Conservation (phyloP, 2,329 filamentous ascomycete species). For the Akanthomyces lecanii region DNA sequence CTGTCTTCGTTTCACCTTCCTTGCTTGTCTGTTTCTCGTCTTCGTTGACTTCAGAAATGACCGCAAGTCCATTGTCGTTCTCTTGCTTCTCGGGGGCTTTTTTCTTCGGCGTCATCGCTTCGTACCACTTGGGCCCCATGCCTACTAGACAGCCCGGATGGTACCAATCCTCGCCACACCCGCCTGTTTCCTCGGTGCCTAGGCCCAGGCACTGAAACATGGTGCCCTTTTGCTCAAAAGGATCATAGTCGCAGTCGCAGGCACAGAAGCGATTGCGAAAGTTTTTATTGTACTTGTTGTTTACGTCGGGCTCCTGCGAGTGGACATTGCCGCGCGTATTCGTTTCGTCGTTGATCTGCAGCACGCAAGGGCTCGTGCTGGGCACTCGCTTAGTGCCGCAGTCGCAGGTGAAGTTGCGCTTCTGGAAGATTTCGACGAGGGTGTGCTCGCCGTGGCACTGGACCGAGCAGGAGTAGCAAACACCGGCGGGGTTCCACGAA, state of each 20-base stretch:
- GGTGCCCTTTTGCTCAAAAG: slow-evolving; percentile 84
- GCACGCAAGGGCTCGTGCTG: slow-evolving; percentile 64
- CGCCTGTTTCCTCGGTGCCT: slow-evolving; percentile 72
- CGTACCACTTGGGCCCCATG: slow-evolving; percentile 68
- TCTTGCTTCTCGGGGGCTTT: slow-evolving; percentile 10
- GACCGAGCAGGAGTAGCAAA: slow-evolving; percentile 96
- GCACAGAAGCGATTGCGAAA: slow-evolving; percentile 90
- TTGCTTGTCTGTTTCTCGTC: slow-evolving; percentile 16
- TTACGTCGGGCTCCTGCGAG: slow-evolving; percentile 65
- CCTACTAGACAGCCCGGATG: slow-evolving; percentile 90
- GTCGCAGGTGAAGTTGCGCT: slow-evolving; percentile 93
- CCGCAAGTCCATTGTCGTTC: slow-evolving; percentile 33
- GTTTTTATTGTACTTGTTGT: slow-evolving; percentile 94
- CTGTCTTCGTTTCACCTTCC: slow-evolving; percentile 22
- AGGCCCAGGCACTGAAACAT: slow-evolving; percentile 97
- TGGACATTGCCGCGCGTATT: slow-evolving; percentile 73
- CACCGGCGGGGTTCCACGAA: slow-evolving; percentile 58
- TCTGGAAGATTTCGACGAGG: slow-evolving; percentile 92
- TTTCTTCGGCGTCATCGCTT: slow-evolving; percentile 41
- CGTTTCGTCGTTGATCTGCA: slow-evolving; percentile 69
- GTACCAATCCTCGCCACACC: slow-evolving; percentile 97
- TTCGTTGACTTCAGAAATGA: slow-evolving; percentile 49
- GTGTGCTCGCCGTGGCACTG: slow-evolving; percentile 94
- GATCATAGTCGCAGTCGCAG: slow-evolving; percentile 82
- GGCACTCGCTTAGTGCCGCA: slow-evolving; percentile 84